These are phyloP conservation scores for Leccinum longicurvipes DNA, from an alignment of 768 basidiomycete genomes.

Conservation along the genomic window DNA sequence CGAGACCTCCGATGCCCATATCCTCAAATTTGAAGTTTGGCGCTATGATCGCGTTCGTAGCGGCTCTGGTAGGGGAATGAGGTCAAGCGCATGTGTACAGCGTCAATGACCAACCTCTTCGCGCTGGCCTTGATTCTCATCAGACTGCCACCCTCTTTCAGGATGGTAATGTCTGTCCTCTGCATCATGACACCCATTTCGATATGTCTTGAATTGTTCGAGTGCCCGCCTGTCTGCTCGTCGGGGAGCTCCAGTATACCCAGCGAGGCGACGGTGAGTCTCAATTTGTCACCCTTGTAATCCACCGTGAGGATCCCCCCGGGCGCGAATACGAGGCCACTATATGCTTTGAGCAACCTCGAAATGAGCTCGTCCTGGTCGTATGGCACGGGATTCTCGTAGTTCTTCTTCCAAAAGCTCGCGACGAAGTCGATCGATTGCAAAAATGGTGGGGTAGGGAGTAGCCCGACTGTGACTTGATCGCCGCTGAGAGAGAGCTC, in stretches of 20 bases:
- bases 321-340: constrained; percentile 62
- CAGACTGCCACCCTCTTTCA: constrained; percentile 75
- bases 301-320: constrained; percentile 81
- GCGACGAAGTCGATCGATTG: constrained; percentile 80
- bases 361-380: constrained; percentile 82
- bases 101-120: constrained; percentile 63
- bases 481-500: constrained; percentile 79
- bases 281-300: constrained; percentile 82
- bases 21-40: constrained; percentile 99
- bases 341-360: constrained; percentile 73
- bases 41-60: constrained; percentile 91
- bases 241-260: constrained; percentile 59
- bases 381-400: constrained; percentile 65
- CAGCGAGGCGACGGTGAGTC: constrained; percentile 61
- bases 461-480: constrained; percentile 62
- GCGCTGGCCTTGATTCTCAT: constrained; percentile 92
- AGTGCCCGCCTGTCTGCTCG: constrained; percentile 49
- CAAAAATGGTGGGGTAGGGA: constrained; percentile 60
- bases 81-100: background rate
- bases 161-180: constrained; percentile 86
- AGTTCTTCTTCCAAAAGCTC: constrained; percentile 54
- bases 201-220: constrained; percentile 26
- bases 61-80: constrained; percentile 53
- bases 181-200: constrained; percentile 79
- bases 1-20: constrained; percentile 99